These are phyloP conservation scores for Paxillus rubicundulus DNA, from an alignment of 768 basidiomycete species.

Conservation along the genomic window DNA sequence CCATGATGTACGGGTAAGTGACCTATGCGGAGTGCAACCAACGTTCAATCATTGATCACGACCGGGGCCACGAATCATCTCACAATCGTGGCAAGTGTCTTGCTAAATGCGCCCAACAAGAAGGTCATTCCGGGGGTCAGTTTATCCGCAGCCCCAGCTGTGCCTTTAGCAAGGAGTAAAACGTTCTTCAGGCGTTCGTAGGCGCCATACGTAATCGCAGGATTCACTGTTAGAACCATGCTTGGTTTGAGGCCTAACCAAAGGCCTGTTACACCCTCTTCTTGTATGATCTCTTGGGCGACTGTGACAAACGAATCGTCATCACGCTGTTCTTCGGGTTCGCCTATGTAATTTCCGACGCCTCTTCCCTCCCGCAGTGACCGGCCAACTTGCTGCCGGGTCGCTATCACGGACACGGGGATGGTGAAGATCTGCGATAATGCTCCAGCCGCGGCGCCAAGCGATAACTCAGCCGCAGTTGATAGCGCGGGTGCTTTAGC, in stretches of 20 bases:
- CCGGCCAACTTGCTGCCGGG: conserved; percentile 88
- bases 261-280: conserved; percentile 83
- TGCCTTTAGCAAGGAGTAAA: conserved; percentile 54
- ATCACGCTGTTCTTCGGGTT: conserved; percentile 9
- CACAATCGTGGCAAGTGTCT: conserved; percentile 94
- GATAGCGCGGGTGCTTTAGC: conserved; percentile 62
- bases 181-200: conserved; percentile 89
- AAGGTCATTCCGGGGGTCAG: conserved; percentile 80
- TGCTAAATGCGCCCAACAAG: conserved; percentile 86
- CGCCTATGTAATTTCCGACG: neutral
- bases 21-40: conserved; percentile 47
- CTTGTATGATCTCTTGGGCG: conserved; percentile 80
- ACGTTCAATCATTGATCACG: neutral
- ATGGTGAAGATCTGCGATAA: conserved; percentile 98
- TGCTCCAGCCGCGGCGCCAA: conserved; percentile 91
- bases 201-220: conserved; percentile 94
- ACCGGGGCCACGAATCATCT: conserved; percentile 20
- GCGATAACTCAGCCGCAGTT: conserved; percentile 74
- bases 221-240: conserved; percentile 94
- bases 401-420: conserved; percentile 96
- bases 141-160: conserved; percentile 47
- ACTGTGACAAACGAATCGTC: conserved; percentile 80
- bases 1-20: conserved; percentile 95
- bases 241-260: conserved; percentile 94
- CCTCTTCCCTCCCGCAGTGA: conserved; percentile 11